These are phyloP conservation scores for Citrus glauca DNA, from an alignment of 345 rosid species.

Conservation along the genomic window DNA sequence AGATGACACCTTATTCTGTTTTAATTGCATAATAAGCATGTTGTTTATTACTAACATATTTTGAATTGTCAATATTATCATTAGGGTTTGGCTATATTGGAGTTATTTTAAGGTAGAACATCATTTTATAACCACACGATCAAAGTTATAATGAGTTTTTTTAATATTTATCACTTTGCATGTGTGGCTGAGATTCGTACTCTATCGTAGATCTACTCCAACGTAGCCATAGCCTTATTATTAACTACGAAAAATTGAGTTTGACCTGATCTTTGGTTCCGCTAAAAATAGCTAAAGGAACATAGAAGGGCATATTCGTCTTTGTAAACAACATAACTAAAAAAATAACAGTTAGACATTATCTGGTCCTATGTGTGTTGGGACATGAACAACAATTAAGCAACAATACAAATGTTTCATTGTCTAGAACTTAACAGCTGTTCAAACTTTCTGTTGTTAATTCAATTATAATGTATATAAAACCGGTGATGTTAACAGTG, in stretches of 20 bases:
- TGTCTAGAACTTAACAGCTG: not conserved
- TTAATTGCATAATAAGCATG: no score
- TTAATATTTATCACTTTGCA: fast-evolving
- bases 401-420: not conserved
- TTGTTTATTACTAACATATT: no score
- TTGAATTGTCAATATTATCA: no score
- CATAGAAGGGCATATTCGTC: not conserved
- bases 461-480: not conserved
- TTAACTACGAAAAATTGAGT: no score
- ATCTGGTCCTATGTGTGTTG: not conserved
- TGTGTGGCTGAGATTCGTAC: no score
- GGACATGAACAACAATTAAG: not conserved
- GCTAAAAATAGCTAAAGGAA: not conserved
- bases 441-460: not conserved
- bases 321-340: not conserved
- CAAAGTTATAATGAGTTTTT: no score
- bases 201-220: fast-evolving
- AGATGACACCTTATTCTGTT: no score
- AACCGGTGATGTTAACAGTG: not conserved
- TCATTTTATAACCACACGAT: fast-evolving
- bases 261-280: not conserved
- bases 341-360: not conserved
- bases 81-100: no score
- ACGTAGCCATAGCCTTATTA: no score
- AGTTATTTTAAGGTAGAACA: fast-evolving